Percentiles rank a stretch among this genome's conserved stretches.
These are phyloP conservation scores for Russula brevipes DNA, from an alignment of 768 basidiomycete species.

Conservation along the genomic window DNA sequence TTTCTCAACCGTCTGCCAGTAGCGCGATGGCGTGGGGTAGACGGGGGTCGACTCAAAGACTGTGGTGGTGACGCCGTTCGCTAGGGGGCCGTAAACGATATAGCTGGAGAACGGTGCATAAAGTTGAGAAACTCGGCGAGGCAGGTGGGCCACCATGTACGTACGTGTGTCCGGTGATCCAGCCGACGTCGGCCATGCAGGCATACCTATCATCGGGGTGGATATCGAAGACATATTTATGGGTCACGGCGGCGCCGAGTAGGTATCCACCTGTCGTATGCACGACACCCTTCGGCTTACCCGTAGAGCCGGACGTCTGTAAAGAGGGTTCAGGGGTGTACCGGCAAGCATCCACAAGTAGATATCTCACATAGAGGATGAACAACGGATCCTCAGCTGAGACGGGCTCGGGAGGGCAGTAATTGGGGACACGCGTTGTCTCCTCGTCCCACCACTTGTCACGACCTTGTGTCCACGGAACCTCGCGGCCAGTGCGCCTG, in stretches of 20 bases:
- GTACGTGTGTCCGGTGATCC: conserved; percentile 95
- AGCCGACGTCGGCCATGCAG: conserved; percentile 98
- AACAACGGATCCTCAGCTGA: conserved; percentile 93
- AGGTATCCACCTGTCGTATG: conserved; percentile 88
- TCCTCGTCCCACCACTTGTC: conserved; percentile 99
- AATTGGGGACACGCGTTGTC: conserved; percentile 71
- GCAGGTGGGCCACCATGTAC: conserved; percentile 8
- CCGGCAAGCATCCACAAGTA: not conserved
- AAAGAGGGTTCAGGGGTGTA: not conserved
- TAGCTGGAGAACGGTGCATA: conserved; percentile 42
- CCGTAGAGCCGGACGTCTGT: conserved; percentile 90
- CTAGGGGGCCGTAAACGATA: conserved; percentile 92
- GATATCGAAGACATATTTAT: conserved; percentile 97
- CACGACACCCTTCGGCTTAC: conserved; percentile 96
- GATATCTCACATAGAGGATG: conserved; percentile 85
- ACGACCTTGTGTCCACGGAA: conserved; percentile 75
- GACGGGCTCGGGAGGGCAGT: conserved; percentile 88
- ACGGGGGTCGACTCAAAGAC: conserved; percentile 97
- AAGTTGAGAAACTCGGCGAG: not conserved
- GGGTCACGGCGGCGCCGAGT: conserved; percentile 83
- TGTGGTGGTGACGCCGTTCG: conserved; percentile 76
- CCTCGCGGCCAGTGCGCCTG: conserved; percentile 75
- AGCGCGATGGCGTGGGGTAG: conserved; percentile 92
- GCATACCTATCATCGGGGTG: conserved; percentile 95
- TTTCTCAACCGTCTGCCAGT: conserved; percentile 94